Evolutionary conservation across 2,329 filamentous ascomycete genomes (phyloP), one percentile per base, ranked within the genome.

Genomic region (Plectosphaerella cucumerina): DNA sequence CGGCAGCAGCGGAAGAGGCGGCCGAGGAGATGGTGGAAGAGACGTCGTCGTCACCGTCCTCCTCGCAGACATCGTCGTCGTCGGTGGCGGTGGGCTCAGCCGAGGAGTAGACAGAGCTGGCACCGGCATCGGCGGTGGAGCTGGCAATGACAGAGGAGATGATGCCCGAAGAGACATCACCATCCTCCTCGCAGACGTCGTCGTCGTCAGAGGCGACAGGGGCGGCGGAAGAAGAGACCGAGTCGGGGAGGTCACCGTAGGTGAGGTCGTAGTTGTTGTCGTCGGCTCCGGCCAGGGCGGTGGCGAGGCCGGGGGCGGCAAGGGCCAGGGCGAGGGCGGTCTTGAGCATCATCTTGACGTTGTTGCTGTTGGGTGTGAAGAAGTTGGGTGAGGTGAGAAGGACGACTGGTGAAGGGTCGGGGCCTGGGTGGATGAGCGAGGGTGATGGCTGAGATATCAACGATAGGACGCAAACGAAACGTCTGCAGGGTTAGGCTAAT

Each of bases 181-280:
- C 26, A 8, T 31, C 26, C 8, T 31, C 26, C 26, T 31, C 26
- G 26, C 26, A 31, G 26, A 31, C 26, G 26, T 31, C 26, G 26
- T 31, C 26, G 4, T 34, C 34, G 4, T 34, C 34, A 11, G 53
- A 41, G 21, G 33, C 15, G 15, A 43, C 18, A 18, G 50, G 44
- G 18, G 3, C 42, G 6, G 50, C 46, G 14, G 23, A 21, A 8
- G 50, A 49, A 1, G n/a, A 22, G 12, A 50, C 42, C 10, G 44
- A 68, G 15, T 62, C 68, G 10, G 71, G 71, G 51, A 65, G 70
- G 14, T 62, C 63, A 34, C 54, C 53, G 49, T 60, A 31, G 2
- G 26, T 31, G 26, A 31, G 70, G 12, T 71, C 71, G 68, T 69
- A 73, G 60, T 73, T 72, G 23, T 67, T 67, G 56, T 71, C 70